Evolutionary conservation across 805 yeast species (phyloP).

Genomic region (Wickerhamomyces ciferrii): DNA sequence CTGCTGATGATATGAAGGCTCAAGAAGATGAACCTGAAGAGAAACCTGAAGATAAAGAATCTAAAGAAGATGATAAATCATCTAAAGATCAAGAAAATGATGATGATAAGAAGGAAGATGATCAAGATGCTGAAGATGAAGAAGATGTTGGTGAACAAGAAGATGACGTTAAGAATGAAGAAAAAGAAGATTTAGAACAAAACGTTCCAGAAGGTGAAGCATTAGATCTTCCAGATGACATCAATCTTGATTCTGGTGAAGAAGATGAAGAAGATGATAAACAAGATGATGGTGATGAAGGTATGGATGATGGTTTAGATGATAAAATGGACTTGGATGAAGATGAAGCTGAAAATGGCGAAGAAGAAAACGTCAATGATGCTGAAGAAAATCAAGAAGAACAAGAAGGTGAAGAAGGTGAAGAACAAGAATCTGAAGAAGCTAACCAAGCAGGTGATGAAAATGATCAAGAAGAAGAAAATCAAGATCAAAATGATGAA

Average conservation of each 20-base stretch:
- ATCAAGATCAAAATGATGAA: conserved; percentile 24
- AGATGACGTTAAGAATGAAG: conserved; percentile 67
- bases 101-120: conserved; percentile 42
- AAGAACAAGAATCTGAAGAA: conserved; percentile 20
- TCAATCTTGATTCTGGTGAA: conserved; percentile 79
- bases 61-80: conserved; percentile 26
- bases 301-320: conserved; percentile 28
- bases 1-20: conserved; percentile 39
- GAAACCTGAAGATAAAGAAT: conserved; percentile 26
- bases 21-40: conserved; percentile 30
- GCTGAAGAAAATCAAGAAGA: conserved; percentile 22
- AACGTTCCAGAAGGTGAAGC: conserved; percentile 81
- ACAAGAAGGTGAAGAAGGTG: conserved; percentile 25
- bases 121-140: conserved; percentile 53
- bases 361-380: conserved; percentile 25
- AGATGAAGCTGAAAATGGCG: conserved; percentile 35
- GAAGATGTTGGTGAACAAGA: conserved; percentile 82
- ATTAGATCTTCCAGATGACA: conserved; percentile 86
- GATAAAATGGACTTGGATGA: conserved; percentile 44
- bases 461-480: conserved; percentile 30
- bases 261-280: conserved; percentile 49
- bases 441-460: no score
- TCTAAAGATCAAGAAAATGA: conserved; percentile 30
- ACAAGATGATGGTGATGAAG: conserved; percentile 28
- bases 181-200: conserved; percentile 62